A percentile compares a stretch with the other conserved stretches of the same genome.
phyloP scores from a whole-genome alignment of 257 asterid genomes.

The Plantago major region DNA sequence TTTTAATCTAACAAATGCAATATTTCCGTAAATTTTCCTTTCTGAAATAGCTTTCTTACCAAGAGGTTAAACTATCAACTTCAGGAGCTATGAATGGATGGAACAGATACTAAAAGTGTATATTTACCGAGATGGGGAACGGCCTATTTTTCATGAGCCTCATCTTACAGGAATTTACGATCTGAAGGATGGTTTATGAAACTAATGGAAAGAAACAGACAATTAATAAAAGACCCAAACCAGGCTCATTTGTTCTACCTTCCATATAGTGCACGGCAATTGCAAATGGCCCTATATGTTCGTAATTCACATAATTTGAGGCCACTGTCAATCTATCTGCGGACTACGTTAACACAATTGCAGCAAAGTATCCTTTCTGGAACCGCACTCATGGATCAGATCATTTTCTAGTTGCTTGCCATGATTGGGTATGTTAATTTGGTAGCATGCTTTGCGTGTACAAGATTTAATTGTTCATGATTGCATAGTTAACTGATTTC shows the following conservation, averaged over 20 bases:
- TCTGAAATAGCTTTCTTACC: not conserved
- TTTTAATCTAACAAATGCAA: not conserved
- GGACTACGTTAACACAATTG: conserved; percentile 69
- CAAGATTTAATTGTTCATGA: too few species aligned
- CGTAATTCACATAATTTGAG: conserved; percentile 69
- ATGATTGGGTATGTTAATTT: conserved; percentile 76
- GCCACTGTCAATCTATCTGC: conserved; percentile 58
- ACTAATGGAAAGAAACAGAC: conserved; percentile 51
- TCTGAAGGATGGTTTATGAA: conserved; percentile 97
- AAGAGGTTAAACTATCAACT: not conserved
- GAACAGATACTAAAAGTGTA: conserved; percentile 73
- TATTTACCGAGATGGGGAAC: conserved; percentile 63
- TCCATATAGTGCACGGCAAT: conserved; percentile 81
- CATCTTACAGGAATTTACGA: conserved; percentile 61
- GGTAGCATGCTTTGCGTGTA: not conserved
- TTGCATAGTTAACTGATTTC: too few species aligned
- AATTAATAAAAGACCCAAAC: conserved; percentile 62
- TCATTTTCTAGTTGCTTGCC: conserved; percentile 97
- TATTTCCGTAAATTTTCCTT: not conserved
- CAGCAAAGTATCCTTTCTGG: conserved; percentile 89
- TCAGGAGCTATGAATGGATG: conserved; percentile 95
- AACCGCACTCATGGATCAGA: conserved; percentile 76
- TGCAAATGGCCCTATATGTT: conserved; percentile 62
- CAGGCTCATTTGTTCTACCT: conserved; percentile 86
- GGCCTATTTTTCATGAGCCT: conserved; percentile 75